phyloP scores from a whole-genome alignment of 495 filamentous ascomycete species.

The Eremomyces bilateralis region DNA sequence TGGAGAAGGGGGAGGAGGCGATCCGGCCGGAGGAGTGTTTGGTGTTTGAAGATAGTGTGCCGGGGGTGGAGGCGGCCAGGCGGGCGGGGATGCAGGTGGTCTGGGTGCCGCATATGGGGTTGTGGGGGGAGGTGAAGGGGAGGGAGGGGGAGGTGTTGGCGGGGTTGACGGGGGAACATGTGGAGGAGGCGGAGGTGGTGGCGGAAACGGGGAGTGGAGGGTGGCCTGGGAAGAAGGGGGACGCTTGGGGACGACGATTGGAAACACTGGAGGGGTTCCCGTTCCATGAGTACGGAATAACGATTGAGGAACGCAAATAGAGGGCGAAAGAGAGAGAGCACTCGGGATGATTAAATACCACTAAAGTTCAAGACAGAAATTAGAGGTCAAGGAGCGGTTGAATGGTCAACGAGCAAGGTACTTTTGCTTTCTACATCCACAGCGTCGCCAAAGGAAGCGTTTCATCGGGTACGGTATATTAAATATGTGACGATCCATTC shows the following conservation, averaged over 20 bases:
- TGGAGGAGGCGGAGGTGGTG: constrained; percentile 27
- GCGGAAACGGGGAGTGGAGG: constrained; percentile 18
- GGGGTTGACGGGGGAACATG: constrained; percentile 49
- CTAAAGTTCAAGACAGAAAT: not conserved
- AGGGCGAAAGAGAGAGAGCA: no score
- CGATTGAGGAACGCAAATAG: not conserved
- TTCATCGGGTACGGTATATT: no score
- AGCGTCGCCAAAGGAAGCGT: no score
- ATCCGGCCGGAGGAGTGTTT: constrained; percentile 74
- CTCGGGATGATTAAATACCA: not conserved
- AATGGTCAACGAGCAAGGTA: no score
- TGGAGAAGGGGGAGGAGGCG: constrained; percentile 36
- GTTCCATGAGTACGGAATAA: constrained; percentile 41
- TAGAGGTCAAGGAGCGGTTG: not conserved
- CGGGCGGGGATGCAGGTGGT: constrained; percentile 88
- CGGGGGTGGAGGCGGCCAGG: constrained; percentile 75
- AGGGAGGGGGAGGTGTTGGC: constrained; percentile 69
- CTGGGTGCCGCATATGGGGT: constrained; percentile 72
- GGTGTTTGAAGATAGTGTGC: constrained; percentile 89
- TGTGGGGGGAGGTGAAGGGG: constrained; percentile 53
- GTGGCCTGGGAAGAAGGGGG: constrained; percentile 31
- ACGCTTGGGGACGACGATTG: constrained; percentile 52
- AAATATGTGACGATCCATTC: no score
- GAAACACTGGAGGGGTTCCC: constrained; percentile 45
- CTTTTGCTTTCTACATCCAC: no score